These are phyloP conservation scores for Mycosphaerella arachidis DNA, from an alignment of 2,329 filamentous ascomycete genomes.

Conservation along the genomic window DNA sequence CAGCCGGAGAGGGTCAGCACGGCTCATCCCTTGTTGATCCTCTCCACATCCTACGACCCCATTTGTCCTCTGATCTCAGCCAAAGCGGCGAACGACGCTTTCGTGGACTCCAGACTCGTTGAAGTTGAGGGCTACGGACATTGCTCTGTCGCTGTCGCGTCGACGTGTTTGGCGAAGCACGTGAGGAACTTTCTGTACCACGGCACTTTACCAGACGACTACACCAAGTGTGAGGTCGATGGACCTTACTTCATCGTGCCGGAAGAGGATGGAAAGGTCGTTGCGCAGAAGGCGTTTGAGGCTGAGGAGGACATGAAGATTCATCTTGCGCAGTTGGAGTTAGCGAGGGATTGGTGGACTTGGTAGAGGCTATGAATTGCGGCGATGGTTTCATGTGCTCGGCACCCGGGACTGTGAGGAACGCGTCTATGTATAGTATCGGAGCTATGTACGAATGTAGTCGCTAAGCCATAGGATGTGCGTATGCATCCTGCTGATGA, in stretches of 20 bases:
- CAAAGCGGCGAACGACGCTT: slow-evolving; percentile 13
- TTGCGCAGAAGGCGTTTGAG: slow-evolving; percentile 15
- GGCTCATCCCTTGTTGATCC: slow-evolving; percentile 17
- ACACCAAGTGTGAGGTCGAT: slow-evolving; percentile 22
- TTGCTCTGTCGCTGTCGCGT: slow-evolving; percentile 19
- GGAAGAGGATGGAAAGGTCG: slow-evolving; percentile 21
- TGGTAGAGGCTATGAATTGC: background rate
- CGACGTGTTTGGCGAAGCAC: slow-evolving; percentile 19
- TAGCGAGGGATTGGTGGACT: slow-evolving; percentile 19
- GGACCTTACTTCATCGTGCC: slow-evolving; percentile 22
- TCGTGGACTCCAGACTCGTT: slow-evolving; percentile 15
- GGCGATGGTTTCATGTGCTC: too few species aligned
- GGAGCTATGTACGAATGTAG: too few species aligned
- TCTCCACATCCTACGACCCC: slow-evolving; percentile 21
- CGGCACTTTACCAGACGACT: slow-evolving; percentile 14
- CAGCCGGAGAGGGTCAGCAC: slow-evolving; percentile 13
- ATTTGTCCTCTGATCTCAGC: slow-evolving; percentile 22
- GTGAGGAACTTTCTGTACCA: slow-evolving; percentile 20
- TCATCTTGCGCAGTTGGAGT: slow-evolving; percentile 21
- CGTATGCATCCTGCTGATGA: too few species aligned
- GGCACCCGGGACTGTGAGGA: too few species aligned
- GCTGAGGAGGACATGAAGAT: slow-evolving; percentile 14
- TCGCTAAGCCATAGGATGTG: too few species aligned
- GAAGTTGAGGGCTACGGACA: slow-evolving; percentile 22
- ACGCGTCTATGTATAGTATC: too few species aligned